Conservation (phyloP, 352 stramenopile genomes). For the Phytophthora foliorum region DNA sequence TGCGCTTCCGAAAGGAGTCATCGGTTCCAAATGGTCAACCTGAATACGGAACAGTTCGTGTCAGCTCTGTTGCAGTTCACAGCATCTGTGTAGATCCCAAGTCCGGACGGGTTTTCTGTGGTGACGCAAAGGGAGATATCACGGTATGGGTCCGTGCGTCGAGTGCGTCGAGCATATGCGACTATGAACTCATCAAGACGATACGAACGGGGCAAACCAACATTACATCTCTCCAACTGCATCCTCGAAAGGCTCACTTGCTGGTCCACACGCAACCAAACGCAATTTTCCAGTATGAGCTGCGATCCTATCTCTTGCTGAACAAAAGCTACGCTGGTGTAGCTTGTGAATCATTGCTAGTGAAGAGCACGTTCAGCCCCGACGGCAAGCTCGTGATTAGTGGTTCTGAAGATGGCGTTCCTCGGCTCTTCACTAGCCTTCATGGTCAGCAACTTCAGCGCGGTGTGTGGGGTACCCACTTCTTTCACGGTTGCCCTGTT, state of each 20-base stretch:
- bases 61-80: slow-evolving; percentile 55
- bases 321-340: slow-evolving; percentile 77
- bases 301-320: slow-evolving; percentile 77
- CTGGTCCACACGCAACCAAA: slow-evolving; percentile 74
- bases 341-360: slow-evolving; percentile 51
- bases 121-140: slow-evolving; percentile 57
- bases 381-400: slow-evolving; percentile 74
- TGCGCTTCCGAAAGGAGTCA: slow-evolving; percentile 50
- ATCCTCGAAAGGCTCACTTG: slow-evolving; percentile 73
- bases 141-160: slow-evolving; percentile 50
- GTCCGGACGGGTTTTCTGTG: slow-evolving; percentile 62
- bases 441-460: slow-evolving; percentile 54
- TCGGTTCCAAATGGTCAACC: slow-evolving; percentile 35
- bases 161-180: slow-evolving; percentile 4
- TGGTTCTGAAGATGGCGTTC: slow-evolving; percentile 71
- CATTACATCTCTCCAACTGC: slow-evolving; percentile 66
- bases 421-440: slow-evolving; percentile 62
- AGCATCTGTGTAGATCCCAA: slow-evolving; percentile 61
- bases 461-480: slow-evolving; percentile 63
- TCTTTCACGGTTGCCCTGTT: slow-evolving; percentile 64
- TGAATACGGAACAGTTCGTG: slow-evolving; percentile 25
- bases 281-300: slow-evolving; percentile 73
- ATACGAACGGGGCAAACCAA: slow-evolving; percentile 58
- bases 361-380: slow-evolving; percentile 67
- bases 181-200: slow-evolving; percentile 59